Conservation (phyloP, 306 rosid genomes). For the Cicer yamashitae region DNA sequence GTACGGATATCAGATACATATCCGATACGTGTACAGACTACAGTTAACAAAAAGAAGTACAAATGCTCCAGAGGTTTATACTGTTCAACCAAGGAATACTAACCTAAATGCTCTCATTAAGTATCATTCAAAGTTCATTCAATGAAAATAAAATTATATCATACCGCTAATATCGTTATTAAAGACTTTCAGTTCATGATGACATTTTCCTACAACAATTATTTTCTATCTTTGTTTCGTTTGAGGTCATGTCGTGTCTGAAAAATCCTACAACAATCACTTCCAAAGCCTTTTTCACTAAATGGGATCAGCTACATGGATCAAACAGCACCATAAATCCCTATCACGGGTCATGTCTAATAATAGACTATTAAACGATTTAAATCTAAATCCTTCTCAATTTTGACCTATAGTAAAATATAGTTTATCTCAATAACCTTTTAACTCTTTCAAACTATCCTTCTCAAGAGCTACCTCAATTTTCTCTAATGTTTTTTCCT, state of each 20-base stretch:
- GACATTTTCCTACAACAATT: neutral
- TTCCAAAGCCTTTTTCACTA: neutral
- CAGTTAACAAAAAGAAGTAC: neutral
- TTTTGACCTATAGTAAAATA: neutral
- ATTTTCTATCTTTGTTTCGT: neutral
- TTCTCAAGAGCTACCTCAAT: neutral
- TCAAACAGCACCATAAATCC: neutral
- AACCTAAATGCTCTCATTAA: neutral
- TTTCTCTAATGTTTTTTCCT: neutral
- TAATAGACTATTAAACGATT: neutral
- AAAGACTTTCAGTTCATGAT: constrained; percentile 2
- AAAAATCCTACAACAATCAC: neutral
- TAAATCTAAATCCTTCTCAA: neutral
- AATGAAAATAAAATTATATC: constrained; percentile 9
- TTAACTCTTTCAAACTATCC: neutral
- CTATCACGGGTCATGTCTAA: neutral
- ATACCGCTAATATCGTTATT: neutral
- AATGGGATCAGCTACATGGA: neutral
- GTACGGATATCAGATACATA: neutral
- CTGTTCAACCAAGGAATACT: constrained; percentile 17
- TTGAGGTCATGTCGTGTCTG: neutral
- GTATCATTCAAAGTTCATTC: constrained; percentile 24
- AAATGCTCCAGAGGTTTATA: constrained; percentile 1
- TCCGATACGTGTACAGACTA: neutral
- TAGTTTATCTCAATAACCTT: neutral